Conservation (phyloP, 805 yeast genomes). For the Lachancea sp. region DNA sequence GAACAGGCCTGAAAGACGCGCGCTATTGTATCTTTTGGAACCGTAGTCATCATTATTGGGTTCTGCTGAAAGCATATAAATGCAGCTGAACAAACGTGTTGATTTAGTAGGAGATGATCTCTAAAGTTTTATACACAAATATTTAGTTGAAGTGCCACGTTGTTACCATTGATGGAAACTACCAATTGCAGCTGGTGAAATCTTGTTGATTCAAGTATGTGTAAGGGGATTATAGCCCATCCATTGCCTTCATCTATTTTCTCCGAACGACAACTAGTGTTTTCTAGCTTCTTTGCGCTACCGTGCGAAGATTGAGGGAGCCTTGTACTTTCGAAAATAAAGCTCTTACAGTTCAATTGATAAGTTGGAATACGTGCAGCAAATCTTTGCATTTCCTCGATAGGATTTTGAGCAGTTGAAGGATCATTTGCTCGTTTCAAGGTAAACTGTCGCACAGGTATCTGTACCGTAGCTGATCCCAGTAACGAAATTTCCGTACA, state of each 20-base stretch:
- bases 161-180: neutral
- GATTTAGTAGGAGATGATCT: constrained; percentile 5
- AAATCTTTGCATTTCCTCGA: neutral
- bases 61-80: too few species aligned
- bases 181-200: constrained; percentile 2
- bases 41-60: constrained; percentile 1
- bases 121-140: neutral
- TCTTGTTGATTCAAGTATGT: neutral
- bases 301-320: neutral
- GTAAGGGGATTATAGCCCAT: constrained; percentile 8
- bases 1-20: constrained; percentile 20
- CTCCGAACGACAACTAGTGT: neutral
- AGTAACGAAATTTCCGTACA: neutral
- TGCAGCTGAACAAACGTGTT: too few species aligned
- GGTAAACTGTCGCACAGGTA: constrained; percentile 5
- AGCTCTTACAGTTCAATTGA: neutral
- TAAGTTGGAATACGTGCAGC: constrained; percentile 5
- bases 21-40: constrained; percentile 21
- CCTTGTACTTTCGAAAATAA: neutral
- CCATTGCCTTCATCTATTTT: constrained; percentile 8
- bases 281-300: neutral
- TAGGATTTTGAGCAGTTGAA: neutral
- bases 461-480: constrained; percentile 2
- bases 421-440: neutral
- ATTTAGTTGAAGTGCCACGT: constrained; percentile 1